Conservation (phyloP, 441 rosid species). For the Gossypium davidsonii region DNA sequence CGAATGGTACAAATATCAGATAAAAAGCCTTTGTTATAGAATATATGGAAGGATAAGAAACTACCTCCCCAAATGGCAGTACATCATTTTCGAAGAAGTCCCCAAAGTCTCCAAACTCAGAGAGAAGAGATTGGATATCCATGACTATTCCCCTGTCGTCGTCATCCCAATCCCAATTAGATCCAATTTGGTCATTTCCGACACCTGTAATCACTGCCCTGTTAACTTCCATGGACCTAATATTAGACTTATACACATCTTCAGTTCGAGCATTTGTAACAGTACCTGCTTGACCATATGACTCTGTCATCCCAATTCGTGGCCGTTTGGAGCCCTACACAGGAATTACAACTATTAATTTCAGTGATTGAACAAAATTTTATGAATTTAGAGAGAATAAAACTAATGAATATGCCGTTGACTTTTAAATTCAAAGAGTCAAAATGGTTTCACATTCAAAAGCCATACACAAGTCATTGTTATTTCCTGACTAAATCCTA, state of each 20-base stretch:
- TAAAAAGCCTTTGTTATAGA: background rate
- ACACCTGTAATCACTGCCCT: slow-evolving; percentile 56
- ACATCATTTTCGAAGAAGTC: slow-evolving; percentile 95
- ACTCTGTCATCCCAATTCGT: slow-evolving; percentile 59
- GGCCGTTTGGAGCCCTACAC: slow-evolving; percentile 88
- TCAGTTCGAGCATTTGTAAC: slow-evolving; percentile 41
- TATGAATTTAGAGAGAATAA: background rate
- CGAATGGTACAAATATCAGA: background rate
- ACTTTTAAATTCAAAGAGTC: slow-evolving; percentile 9
- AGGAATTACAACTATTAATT: slow-evolving; percentile 16
- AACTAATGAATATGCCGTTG: background rate
- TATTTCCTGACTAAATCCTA: background rate
- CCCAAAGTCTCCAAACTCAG: slow-evolving; percentile 99
- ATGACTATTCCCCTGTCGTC: slow-evolving; percentile 84
- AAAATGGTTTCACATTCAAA: background rate
- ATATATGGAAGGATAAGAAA: slow-evolving; percentile 13
- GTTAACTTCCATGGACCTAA: slow-evolving; percentile 58
- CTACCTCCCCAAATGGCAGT: slow-evolving; percentile 99
- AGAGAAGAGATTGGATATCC: slow-evolving; percentile 95
- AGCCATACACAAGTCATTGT: background rate
- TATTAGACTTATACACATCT: slow-evolving; percentile 49
- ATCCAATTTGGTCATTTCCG: slow-evolving; percentile 67
- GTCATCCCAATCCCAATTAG: slow-evolving; percentile 90
- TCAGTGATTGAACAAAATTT: slow-evolving; percentile 1
- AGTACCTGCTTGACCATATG: slow-evolving; percentile 63